Evolutionary conservation across 139 green algal genomes (phyloP).

Genomic region (Eudorina sp.): DNA sequence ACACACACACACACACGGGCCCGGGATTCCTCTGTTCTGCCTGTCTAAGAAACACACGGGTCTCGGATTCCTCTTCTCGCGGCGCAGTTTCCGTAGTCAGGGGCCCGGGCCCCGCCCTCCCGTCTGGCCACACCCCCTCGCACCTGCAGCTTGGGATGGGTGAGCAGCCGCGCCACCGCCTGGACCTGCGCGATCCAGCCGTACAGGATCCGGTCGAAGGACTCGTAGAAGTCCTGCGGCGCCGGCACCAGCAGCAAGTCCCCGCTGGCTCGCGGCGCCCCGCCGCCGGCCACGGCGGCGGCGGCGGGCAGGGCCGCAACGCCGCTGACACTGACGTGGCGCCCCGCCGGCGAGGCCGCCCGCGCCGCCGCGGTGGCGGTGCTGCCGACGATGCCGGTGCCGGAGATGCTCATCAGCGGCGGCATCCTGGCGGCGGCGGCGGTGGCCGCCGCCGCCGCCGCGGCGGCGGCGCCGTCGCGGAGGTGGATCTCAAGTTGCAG

Average conservation of each 20-base stretch:
- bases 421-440: too few relatives aligned
- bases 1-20: too few relatives aligned
- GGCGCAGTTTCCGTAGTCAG: too few relatives aligned
- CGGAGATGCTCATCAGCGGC: neutral
- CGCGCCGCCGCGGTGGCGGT: neutral
- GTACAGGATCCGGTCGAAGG: conserved; percentile 48
- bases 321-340: neutral
- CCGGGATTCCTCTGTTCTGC: too few relatives aligned
- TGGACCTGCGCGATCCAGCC: conserved; percentile 55
- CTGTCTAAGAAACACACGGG: too few relatives aligned
- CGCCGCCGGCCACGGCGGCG: neutral
- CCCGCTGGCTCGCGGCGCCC: neutral
- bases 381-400: neutral
- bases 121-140: neutral
- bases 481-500: conserved; percentile 1
- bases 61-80: too few relatives aligned
- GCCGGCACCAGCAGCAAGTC: conserved; percentile 59
- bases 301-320: too few relatives aligned
- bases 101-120: too few relatives aligned
- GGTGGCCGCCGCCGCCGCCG: neutral
- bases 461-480: neutral
- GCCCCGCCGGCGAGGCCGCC: too few relatives aligned
- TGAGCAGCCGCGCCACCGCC: conserved; percentile 59
- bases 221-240: conserved; percentile 45
- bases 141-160: conserved; percentile 64